Base-by-base conservation (phyloP, 2,329 filamentous ascomycete genomes). In the Verticillium klebahnii region DNA sequence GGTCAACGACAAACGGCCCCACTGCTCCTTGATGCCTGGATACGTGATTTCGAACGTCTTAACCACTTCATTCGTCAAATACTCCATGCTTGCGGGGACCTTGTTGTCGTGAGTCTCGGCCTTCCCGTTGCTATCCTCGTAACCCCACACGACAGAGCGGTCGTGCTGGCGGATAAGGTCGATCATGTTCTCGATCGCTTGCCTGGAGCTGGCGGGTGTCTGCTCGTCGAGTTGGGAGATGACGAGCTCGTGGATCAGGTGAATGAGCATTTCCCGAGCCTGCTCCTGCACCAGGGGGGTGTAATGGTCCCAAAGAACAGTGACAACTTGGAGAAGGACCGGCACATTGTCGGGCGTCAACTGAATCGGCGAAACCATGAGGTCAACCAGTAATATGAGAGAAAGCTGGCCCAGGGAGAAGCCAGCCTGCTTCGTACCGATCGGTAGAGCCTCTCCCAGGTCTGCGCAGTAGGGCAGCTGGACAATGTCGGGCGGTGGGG, bases 271-370 rank as follows among this genome's bases (percentile, higher is more conserved):
- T 75, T 99, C 95, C 57, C 93, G 88, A 34, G 96, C 93, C 74
- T 99, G 94, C 67, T 98, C 95, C 73, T 98, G 94, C 1, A 99
- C 95, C 12, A 97, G 85, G 3, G 92, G 88, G 1, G 92, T 97
- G 70, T 99, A 97, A 70, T 98, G 94, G 73, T 99, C 96, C 95
- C 95, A 99, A 1, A 98, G 84, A 3, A 98, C 92, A 14, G 94
- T 89, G 5, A 97, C 89, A 9, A 97, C 91, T 74, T 99, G 95
- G 15, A 99, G 80, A 23, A 99, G 80, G 31, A 96, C 84, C 1
- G 94, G 92, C 3, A 98, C 85, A 68, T 90, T 91, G 56, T 97
- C 92, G 19, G 87, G 82, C 2, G 86, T 83, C 17, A 98, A 81
- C 59, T 93, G 89, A 39, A 96, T 88, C 0, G 95, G 94, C 11